Evolutionary conservation across 805 yeast genomes (phyloP).

Genomic region (Zygosaccharomyces bailii): DNA sequence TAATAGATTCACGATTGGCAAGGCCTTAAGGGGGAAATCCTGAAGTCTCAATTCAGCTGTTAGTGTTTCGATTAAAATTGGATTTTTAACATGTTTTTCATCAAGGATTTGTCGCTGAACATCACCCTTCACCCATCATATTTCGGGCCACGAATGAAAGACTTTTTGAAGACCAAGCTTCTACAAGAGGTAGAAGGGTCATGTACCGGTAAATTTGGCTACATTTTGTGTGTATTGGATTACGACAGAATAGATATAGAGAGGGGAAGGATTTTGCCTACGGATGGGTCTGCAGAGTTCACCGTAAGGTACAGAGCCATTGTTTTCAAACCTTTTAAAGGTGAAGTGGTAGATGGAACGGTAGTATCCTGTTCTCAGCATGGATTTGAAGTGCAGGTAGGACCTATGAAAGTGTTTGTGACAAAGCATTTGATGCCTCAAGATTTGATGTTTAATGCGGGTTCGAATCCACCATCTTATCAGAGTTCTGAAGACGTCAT

Average conservation of each 20-base stretch:
- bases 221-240: conserved; percentile 92
- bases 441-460: conserved; percentile 89
- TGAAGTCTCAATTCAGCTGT: neutral
- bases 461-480: conserved; percentile 97
- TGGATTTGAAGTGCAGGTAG: conserved; percentile 98
- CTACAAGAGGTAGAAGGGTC: conserved; percentile 97
- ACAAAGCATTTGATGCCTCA: conserved; percentile 92
- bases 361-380: conserved; percentile 90
- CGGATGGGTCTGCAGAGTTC: conserved; percentile 92
- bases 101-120: conserved; percentile 85
- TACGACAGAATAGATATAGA: conserved; percentile 94
- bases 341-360: conserved; percentile 96
- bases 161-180: conserved; percentile 81
- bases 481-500: conserved; percentile 92
- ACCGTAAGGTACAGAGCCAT: conserved; percentile 95
- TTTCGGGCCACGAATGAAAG: conserved; percentile 97
- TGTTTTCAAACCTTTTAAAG: conserved; percentile 98
- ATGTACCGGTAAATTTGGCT: conserved; percentile 98
- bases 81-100: conserved; percentile 39
- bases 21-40: neutral
- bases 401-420: conserved; percentile 91
- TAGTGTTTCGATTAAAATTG: neutral
- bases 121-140: conserved; percentile 95
- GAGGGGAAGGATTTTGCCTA: conserved; percentile 85
- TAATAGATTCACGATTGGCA: neutral